Percentiles rank a stretch among this genome's conserved stretches.
phyloP scores from a whole-genome alignment of 2,329 filamentous ascomycete genomes.

The Chaetomiaceae sp. region DNA sequence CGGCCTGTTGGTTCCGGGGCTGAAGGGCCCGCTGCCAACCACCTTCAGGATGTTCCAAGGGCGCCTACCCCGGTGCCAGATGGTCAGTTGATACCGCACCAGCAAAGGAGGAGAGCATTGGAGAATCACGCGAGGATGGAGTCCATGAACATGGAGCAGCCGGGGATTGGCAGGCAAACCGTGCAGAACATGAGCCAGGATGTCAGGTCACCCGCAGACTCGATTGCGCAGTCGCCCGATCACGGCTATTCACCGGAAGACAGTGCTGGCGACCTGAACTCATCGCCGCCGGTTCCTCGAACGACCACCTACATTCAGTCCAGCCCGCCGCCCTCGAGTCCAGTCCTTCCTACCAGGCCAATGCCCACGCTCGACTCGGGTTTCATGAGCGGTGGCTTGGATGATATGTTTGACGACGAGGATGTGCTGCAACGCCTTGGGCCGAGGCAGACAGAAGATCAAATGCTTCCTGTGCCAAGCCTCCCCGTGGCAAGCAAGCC shows the following conservation, averaged over 20 bases:
- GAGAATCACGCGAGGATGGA: conserved; percentile 56
- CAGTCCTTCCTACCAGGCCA: conserved; percentile 62
- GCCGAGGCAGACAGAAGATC: conserved; percentile 24
- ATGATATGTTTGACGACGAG: conserved; percentile 63
- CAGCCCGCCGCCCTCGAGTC: conserved; percentile 73
- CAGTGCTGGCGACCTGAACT: conserved; percentile 79
- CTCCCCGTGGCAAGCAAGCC: conserved; percentile 28
- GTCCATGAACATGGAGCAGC: conserved; percentile 41
- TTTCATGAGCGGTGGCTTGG: conserved; percentile 75
- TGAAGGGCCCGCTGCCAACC: conserved; percentile 40
- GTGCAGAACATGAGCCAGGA: conserved; percentile 44
- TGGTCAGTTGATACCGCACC: conserved; percentile 31
- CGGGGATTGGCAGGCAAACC: conserved; percentile 30
- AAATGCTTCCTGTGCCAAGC: conserved; percentile 7
- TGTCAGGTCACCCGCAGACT: conserved; percentile 52
- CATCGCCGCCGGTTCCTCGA: conserved; percentile 79
- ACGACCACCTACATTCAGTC: conserved; percentile 51
- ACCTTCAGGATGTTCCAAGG: conserved; percentile 68
- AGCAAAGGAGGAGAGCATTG: conserved; percentile 32
- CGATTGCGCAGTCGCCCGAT: conserved; percentile 47
- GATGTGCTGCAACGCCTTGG: conserved; percentile 40
- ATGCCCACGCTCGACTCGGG: conserved; percentile 67
- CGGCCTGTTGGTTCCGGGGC: conserved; percentile 61
- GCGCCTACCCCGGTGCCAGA: conserved; percentile 72
- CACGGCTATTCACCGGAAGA: conserved; percentile 50